Evolutionary conservation across 768 basidiomycete species (phyloP), one percentile per base, ranked within the genome.

Genomic region (Rhodosporidiobolus sp.): DNA sequence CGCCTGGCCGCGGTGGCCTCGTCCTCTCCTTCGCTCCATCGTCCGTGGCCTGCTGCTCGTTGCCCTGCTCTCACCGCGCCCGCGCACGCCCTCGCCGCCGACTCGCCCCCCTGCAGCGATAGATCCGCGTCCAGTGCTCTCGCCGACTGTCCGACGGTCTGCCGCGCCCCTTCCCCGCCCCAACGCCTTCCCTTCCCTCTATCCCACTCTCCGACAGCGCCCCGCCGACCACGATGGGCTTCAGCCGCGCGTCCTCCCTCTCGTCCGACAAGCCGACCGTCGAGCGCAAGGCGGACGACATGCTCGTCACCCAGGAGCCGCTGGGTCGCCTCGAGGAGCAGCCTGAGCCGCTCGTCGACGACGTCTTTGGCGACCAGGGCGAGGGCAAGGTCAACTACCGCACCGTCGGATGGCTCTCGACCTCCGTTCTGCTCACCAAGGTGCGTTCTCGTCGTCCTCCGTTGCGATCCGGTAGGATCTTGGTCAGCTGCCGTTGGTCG

Each of bases 301-400:
- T 32, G 10, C 8, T 28, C n/a, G 58, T 59, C 30, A 5, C 58
- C 2, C 58, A 46, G 26, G 38, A 46, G 30, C 38, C 26, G 4
- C 43, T 59, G 2, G 58, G 43, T 14, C 12, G 14, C 4, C 58
- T 45, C 43, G 58, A 59, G 58, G 58, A 45, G 58, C 10, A 57
- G 11, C 11, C 9, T 26, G 58, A 59, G n/a, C 38, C n/a, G 45
- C 6, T n/a, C n/a, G 26, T 59, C 30, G 58, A 59, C 43, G 58
- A 9, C 12, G 58, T 59, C 10, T 59, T 45, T 9, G 58, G 58
- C n/a, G 58, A 26, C 3, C 26, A 16, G 4, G 58, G 43, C 14
- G 58, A 59, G 35, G 57, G 57, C 43, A 59, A 45, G 28, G 43
- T 46, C 14, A 20, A 59, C 26, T 59, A 45, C 58, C 22, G 58